Conservation (phyloP, 2,329 filamentous ascomycete genomes). For the Diaporthe helianthi region DNA sequence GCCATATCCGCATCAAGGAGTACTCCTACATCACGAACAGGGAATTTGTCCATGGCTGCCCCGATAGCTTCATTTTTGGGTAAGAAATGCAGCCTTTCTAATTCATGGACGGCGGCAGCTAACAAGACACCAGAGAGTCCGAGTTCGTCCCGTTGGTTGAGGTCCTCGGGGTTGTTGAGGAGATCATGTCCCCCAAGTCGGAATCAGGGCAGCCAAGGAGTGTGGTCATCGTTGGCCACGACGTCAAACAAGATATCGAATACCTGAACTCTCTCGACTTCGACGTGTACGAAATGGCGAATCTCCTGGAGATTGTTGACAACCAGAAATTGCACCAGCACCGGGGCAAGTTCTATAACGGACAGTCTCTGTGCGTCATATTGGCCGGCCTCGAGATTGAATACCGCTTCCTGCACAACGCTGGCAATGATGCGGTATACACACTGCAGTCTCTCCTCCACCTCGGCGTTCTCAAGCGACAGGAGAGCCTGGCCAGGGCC, state of each 20-base stretch:
- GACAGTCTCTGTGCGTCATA: conserved; percentile 65
- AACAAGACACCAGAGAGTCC: conserved; percentile 46
- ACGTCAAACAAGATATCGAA: conserved; percentile 69
- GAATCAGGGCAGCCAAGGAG: conserved; percentile 37
- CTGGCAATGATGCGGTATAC: conserved; percentile 84
- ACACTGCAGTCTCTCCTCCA: conserved; percentile 77
- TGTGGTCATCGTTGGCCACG: conserved; percentile 85
- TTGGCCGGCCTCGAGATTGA: conserved; percentile 69
- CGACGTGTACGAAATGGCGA: conserved; percentile 58
- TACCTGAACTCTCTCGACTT: conserved; percentile 73
- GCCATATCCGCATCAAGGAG: conserved; percentile 81
- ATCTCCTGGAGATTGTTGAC: conserved; percentile 72
- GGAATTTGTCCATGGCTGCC: conserved; percentile 74
- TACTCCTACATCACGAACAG: conserved; percentile 70
- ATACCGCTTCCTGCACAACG: conserved; percentile 79
- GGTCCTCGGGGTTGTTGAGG: conserved; percentile 45
- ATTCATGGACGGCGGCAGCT: conserved; percentile 21
- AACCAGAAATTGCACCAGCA: conserved; percentile 75
- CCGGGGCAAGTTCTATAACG: conserved; percentile 59
- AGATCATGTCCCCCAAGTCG: conserved; percentile 45
- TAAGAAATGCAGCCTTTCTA: conserved; percentile 51
- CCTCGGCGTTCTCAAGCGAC: conserved; percentile 53
- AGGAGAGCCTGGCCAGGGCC: conserved; percentile 38
- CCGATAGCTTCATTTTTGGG: conserved; percentile 79
- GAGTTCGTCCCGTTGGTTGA: conserved; percentile 48